These are phyloP conservation scores for Lyophyllum decastes DNA, from an alignment of 768 basidiomycete species.

Conservation along the genomic window DNA sequence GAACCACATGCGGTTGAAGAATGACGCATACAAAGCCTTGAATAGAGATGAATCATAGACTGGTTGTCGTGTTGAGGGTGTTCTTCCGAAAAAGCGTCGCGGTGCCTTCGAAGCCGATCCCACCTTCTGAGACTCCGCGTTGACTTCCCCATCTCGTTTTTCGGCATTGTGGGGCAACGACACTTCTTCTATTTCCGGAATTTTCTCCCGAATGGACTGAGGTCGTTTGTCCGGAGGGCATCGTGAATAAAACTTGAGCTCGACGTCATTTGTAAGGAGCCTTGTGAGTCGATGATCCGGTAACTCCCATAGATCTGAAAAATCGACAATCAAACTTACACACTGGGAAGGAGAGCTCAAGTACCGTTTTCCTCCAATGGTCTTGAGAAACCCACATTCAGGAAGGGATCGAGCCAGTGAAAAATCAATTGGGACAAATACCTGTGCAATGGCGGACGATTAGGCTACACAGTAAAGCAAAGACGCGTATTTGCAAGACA, in stretches of 20 bases:
- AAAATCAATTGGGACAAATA: constrained; percentile 41
- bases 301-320: constrained; percentile 48
- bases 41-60: constrained; percentile 51
- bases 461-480: not conserved
- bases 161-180: not conserved
- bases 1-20: constrained; percentile 46
- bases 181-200: not conserved
- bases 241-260: constrained; percentile 42
- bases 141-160: not conserved
- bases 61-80: not conserved
- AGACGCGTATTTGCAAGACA: not conserved
- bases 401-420: constrained; percentile 47
- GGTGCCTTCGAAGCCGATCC: not conserved
- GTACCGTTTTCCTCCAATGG: constrained; percentile 52
- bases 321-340: not conserved
- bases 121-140: not conserved
- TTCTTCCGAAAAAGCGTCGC: not conserved
- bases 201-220: constrained; percentile 1
- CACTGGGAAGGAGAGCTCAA: not conserved
- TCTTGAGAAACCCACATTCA: constrained; percentile 49
- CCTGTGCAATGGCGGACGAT: constrained; percentile 17
- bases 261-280: constrained; percentile 37
- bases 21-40: constrained; percentile 46
- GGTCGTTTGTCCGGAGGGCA: constrained; percentile 43
- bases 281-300: constrained; percentile 33